phyloP scores from a whole-genome alignment of 2,329 filamentous ascomycete genomes.

The Amphichorda felina region DNA sequence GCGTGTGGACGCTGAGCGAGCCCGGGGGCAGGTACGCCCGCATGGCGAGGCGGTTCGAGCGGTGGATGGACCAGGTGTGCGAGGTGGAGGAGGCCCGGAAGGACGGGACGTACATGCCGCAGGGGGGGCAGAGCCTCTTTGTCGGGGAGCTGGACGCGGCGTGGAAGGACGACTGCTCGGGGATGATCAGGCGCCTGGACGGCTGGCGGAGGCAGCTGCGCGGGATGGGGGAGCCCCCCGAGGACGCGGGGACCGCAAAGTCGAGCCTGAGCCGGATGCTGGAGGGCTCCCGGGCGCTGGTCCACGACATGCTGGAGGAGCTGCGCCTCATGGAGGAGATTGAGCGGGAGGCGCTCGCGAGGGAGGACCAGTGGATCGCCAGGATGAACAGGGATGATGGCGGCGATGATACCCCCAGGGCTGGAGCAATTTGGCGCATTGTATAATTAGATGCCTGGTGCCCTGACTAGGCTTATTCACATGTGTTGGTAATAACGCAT shows the following conservation, averaged over 20 bases:
- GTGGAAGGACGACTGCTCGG: conserved; percentile 48
- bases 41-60: conserved; percentile 44
- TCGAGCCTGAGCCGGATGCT: conserved; percentile 36
- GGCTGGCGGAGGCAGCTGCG: conserved; percentile 36
- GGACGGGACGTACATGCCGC: conserved; percentile 19
- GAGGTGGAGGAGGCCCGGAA: conserved; percentile 32
- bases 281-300: conserved; percentile 31
- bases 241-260: conserved; percentile 9
- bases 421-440: conserved; percentile 36
- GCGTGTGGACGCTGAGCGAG: conserved; percentile 46
- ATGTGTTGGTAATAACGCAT: too few species aligned
- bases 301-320: conserved; percentile 50
- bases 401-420: conserved; percentile 20
- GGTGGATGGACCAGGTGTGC: conserved; percentile 38
- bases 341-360: conserved; percentile 40
- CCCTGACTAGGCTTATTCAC: too few species aligned
- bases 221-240: conserved; percentile 24
- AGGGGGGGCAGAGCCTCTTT: conserved; percentile 30
- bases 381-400: conserved; percentile 33
- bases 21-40: conserved; percentile 43
- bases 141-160: conserved; percentile 39
- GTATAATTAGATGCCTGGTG: conserved; percentile 11
- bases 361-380: conserved; percentile 49
- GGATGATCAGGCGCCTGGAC: conserved; percentile 41
- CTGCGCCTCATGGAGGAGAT: conserved; percentile 49